A percentile compares a stretch with the other conserved stretches of the same genome.
Evolutionary conservation across 2,329 filamentous ascomycete species (phyloP).

Genomic region (Claviceps sp.): DNA sequence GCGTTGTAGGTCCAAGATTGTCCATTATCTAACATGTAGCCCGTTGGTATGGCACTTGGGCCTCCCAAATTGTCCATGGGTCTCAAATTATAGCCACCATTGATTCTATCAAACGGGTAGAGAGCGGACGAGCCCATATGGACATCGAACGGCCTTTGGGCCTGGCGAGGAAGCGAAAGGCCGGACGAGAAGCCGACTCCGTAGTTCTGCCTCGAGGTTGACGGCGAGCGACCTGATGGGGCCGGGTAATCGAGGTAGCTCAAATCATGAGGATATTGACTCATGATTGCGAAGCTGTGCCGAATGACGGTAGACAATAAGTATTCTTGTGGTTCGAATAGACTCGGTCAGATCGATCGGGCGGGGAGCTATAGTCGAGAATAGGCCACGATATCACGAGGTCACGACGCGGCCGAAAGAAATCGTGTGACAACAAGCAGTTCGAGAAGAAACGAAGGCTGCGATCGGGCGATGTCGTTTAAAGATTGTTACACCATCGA

Average conservation of each 20-base stretch:
- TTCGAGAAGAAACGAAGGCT: constrained; percentile 1
- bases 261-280: constrained; percentile 47
- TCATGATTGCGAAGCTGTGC: constrained; percentile 16
- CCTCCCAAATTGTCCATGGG: constrained; percentile 36
- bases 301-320: constrained; percentile 11
- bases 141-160: constrained; percentile 67
- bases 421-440: not conserved
- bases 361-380: not conserved
- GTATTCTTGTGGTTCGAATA: constrained; percentile 12
- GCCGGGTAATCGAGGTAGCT: constrained; percentile 55
- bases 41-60: constrained; percentile 26
- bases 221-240: constrained; percentile 50
- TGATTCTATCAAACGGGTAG: constrained; percentile 57
- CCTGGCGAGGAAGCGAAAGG: constrained; percentile 30
- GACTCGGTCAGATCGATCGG: not conserved
- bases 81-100: constrained; percentile 45
- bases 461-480: not conserved
- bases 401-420: not conserved
- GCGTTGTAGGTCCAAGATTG: constrained; percentile 68
- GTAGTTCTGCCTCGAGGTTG: constrained; percentile 51
- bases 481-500: not conserved
- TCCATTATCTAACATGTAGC: constrained; percentile 51
- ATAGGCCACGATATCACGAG: not conserved
- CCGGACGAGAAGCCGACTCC: constrained; percentile 37
- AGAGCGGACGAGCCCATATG: constrained; percentile 49